phyloP scores from a whole-genome alignment of 2,329 filamentous ascomycete species.

The Cladophialophora bantiana region DNA sequence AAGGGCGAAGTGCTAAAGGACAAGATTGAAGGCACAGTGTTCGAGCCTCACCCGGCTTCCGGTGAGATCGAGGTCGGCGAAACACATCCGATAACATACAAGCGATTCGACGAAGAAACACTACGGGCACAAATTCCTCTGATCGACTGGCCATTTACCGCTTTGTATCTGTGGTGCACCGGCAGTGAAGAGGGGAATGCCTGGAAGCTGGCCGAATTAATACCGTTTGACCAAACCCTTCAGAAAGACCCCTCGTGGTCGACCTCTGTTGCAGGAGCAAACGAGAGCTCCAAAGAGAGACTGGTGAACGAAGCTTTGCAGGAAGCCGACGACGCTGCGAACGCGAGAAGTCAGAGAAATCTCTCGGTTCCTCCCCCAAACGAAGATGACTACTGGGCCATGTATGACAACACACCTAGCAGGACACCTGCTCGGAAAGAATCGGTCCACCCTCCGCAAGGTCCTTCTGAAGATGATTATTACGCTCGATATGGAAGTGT shows the following conservation, averaged over 20 bases:
- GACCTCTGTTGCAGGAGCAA: conserved; percentile 61
- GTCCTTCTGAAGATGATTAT: conserved; percentile 63
- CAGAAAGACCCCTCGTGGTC: conserved; percentile 62
- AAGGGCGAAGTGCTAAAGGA: conserved; percentile 61
- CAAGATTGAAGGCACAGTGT: conserved; percentile 60
- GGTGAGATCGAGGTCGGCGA: conserved; percentile 70
- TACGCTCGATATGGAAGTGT: conserved; percentile 68
- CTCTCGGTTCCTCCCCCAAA: conserved; percentile 54
- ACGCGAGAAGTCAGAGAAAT: conserved; percentile 35
- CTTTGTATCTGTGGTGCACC: conserved; percentile 68
- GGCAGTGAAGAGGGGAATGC: conserved; percentile 61
- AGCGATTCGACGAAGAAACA: conserved; percentile 67
- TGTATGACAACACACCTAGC: conserved; percentile 65
- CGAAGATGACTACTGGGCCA: conserved; percentile 70
- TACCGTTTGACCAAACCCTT: conserved; percentile 57
- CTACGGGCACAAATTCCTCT: conserved; percentile 63
- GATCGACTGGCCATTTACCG: conserved; percentile 61
- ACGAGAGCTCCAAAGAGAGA: conserved; percentile 52
- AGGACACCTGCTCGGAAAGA: conserved; percentile 56
- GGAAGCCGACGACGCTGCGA: conserved; percentile 41
- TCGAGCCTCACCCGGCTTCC: conserved; percentile 70
- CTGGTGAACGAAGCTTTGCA: conserved; percentile 48
- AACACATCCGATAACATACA: conserved; percentile 62
- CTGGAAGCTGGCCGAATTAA: conserved; percentile 67
- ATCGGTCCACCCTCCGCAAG: conserved; percentile 45